Conservation (phyloP, 73 alveolate species). For the Paramecium biaurelia region DNA sequence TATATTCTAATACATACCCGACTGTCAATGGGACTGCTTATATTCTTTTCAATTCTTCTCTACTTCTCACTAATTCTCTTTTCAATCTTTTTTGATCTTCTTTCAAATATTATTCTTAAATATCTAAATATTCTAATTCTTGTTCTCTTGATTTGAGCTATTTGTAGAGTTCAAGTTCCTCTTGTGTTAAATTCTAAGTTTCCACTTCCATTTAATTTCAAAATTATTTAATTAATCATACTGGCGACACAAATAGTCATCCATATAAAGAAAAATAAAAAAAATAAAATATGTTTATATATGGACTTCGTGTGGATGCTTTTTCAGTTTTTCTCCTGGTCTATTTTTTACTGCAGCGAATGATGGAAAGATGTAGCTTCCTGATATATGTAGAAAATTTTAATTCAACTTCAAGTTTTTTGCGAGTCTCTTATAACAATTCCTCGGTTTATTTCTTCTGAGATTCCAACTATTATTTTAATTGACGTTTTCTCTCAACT, state of each 20-base stretch:
- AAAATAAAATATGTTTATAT: conserved; percentile 19
- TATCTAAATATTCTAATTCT: conserved; percentile 94
- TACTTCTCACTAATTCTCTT: conserved; percentile 95
- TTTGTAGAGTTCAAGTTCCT: conserved; percentile 91
- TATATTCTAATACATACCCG: conserved; percentile 51
- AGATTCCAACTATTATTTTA: not conserved
- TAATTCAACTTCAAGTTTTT: conserved; percentile 44
- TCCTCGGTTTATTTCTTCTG: conserved; percentile 2
- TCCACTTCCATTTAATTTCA: conserved; percentile 31
- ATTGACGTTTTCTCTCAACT: conserved; percentile 4
- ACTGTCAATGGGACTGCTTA: conserved; percentile 94
- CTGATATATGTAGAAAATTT: conserved; percentile 50
- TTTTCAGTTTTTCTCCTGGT: conserved; percentile 17
- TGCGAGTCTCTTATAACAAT: conserved; percentile 35
- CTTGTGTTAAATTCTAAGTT: not conserved
- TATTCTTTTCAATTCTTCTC: conserved; percentile 95
- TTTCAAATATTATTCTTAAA: conserved; percentile 97
- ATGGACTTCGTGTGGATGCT: conserved; percentile 20
- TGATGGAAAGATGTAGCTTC: conserved; percentile 61
- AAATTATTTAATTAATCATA: not conserved
- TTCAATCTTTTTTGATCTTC: conserved; percentile 97
- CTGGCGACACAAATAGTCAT: conserved; percentile 14
- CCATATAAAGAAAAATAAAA: not conserved
- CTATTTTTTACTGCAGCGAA: conserved; percentile 50
- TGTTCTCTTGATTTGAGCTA: conserved; percentile 92